Evolutionary conservation across 1,139 yeast genomes (phyloP), one percentile per base, ranked within the genome.

Genomic region (Saccharomyces hybrid): DNA sequence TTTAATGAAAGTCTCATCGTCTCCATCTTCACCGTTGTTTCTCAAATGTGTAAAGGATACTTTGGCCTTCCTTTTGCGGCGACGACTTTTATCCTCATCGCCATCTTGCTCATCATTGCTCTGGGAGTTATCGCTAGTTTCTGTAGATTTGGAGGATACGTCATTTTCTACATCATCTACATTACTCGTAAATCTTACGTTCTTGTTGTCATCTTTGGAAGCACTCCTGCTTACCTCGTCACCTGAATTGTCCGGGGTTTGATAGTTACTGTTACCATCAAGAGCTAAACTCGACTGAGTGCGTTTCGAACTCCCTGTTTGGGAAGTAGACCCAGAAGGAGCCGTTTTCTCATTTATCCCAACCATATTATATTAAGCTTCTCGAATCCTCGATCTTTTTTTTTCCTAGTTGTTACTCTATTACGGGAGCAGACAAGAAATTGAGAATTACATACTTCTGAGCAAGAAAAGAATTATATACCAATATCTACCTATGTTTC

Each of bases 1-100:
- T 7, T 70, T 61, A 8, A 70, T 59, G 41, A 70, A 56, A 2
- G 59, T 57, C 2, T 57, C 60, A 16, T 58, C 61, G 13, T 57
- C 60, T 38, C 58, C 65, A 25, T 57, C 52, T 4, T 55, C 58
- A 38, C 56, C 61, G 32, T 60, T 62, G 8, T 54, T 62, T 14
- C 61, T 56, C 51, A 58, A 42, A 32, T 51, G 57, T n/a, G 27
- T 30, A 48, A 59, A 62, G 27, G 56, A 62, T 11, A 57, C 63
- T 13, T 54, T 53, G 48, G 32, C 54, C 59, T 41, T 49, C 46
- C 27, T 48, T 46, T 11, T 56, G 50, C 23, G 50, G 52, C 11
- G 53, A 48, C 56, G 56, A 47, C 52, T 52, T 38, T 59, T 49
- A 14, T 59, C 58, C 32, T 57, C 65, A 44, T 59, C 23, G 23